Base-by-base conservation (phyloP, 768 basidiomycete species). In the Chalciporus sphaerocephalus region DNA sequence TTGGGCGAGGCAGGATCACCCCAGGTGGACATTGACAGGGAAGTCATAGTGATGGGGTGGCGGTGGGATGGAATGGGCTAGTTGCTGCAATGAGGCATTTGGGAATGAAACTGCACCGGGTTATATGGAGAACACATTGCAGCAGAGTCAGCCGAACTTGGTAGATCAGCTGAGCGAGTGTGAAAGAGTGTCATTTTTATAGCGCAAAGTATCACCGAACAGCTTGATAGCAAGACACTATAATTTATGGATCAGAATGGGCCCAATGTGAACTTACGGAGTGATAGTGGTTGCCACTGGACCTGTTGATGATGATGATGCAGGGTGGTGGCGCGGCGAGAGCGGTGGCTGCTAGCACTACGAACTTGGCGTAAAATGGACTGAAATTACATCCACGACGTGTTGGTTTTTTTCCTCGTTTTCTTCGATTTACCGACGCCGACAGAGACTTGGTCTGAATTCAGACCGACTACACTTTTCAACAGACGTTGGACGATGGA, bases 1-100 rank as follows among this genome's bases (percentile, higher is more conserved):
- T 44, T 62, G 20, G 32, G 41, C 1, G 62, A 48, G 9, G 38
- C 23, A 16, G 57, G 52, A 13, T 43, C 27, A 15, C 57, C 56
- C 56, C 60, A 62, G 7, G 46, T 54, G 2, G 52, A 52, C 21
- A 41, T 22, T 20, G 30, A 40, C 16, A 55, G 17, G 6, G 34
- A 25, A 20, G 43, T 40, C 43, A 46, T 42, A 21, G 11, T 17
- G 51, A 39, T 16, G 15, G 18, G n/a, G 51, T 49, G 39, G 47
- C 33, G 44, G 37, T 37, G 38, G 5, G 52, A 44, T 22, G 21
- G 22, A 38, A 22, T 22, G 13, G 15, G 23, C 21, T 38, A 20
- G 22, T 22, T 22, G 37, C 9, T 11, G 30, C 21, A 38, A n/a
- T 24, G 22, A 13, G 37, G 37, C 36, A 38, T 36, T 36, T 7